A percentile compares a stretch with the other conserved stretches of the same genome.
Evolutionary conservation across 2,329 filamentous ascomycete species (phyloP).

Genomic region (Ophiostoma perfectum): DNA sequence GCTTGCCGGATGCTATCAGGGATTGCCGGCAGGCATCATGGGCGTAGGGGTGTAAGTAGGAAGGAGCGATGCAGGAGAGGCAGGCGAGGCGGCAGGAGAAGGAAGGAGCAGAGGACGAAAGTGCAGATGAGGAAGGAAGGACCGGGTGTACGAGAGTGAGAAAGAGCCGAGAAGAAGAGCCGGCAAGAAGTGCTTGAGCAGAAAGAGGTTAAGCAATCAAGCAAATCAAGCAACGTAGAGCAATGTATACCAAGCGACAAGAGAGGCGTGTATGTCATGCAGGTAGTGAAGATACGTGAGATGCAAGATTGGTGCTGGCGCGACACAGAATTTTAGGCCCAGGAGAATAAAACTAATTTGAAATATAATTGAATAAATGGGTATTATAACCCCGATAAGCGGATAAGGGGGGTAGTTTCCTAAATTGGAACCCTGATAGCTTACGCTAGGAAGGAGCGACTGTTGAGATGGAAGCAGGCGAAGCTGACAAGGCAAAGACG

Average conservation of each 20-base stretch:
- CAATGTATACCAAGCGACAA: too few relatives aligned
- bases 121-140: too few relatives aligned
- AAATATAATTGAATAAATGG: not conserved
- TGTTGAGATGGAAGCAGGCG: not conserved
- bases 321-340: not conserved
- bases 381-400: not conserved
- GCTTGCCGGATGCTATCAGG: conserved; percentile 8
- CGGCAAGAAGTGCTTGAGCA: too few relatives aligned
- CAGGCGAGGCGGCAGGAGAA: not conserved
- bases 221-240: too few relatives aligned
- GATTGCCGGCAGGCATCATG: not conserved
- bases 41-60: not conserved
- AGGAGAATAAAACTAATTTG: not conserved
- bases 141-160: too few relatives aligned
- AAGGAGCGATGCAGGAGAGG: not conserved
- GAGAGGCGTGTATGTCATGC: too few relatives aligned
- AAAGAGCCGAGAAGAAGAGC: too few relatives aligned
- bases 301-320: too few relatives aligned
- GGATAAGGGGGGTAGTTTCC: not conserved
- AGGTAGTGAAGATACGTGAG: too few relatives aligned
- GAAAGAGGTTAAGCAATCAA: too few relatives aligned
- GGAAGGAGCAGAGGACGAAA: not conserved
- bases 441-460: conserved; percentile 1
- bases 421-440: conserved; percentile 4
- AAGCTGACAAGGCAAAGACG: not conserved